Evolutionary conservation across 2,329 filamentous ascomycete species (phyloP).

Genomic region (Bipolaris oryzae): DNA sequence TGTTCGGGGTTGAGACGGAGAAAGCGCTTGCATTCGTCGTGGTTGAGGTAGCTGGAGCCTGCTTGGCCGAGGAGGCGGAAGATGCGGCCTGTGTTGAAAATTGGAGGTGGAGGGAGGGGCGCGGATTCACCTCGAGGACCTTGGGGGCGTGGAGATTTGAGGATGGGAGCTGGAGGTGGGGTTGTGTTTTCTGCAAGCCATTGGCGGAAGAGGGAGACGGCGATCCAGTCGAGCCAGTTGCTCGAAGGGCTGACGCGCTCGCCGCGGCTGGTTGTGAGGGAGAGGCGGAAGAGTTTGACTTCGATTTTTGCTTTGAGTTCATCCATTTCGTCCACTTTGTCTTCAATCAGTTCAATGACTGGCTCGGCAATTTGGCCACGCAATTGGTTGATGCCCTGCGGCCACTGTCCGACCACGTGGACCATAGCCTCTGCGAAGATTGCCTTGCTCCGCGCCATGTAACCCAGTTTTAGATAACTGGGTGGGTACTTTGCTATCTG

Average conservation of each 20-base stretch:
- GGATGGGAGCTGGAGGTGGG: conserved; percentile 64
- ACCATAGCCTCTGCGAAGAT: conserved; percentile 80
- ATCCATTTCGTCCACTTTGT: conserved; percentile 91
- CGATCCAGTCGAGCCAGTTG: conserved; percentile 88
- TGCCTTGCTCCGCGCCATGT: conserved; percentile 79
- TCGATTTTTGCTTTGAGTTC: conserved; percentile 82
- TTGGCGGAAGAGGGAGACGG: conserved; percentile 83
- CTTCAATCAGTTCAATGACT: conserved; percentile 88
- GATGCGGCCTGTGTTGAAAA: conserved; percentile 70
- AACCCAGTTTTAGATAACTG: conserved; percentile 87
- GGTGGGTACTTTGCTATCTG: conserved; percentile 97
- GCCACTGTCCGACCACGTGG: conserved; percentile 95
- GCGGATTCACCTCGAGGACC: conserved; percentile 26
- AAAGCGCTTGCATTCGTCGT: conserved; percentile 90
- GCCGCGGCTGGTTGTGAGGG: conserved; percentile 76
- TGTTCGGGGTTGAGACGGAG: conserved; percentile 81
- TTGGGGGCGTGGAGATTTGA: conserved; percentile 53
- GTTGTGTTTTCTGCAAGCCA: conserved; percentile 92
- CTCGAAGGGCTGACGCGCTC: conserved; percentile 81
- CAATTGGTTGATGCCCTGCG: conserved; percentile 76
- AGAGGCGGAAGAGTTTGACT: conserved; percentile 79
- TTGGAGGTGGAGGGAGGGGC: conserved; percentile 48
- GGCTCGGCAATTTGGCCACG: conserved; percentile 71
- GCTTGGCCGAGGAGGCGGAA: conserved; percentile 77
- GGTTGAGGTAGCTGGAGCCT: conserved; percentile 70